Conservation (phyloP, 352 stramenopile genomes). For the Phytopythium montanum region DNA sequence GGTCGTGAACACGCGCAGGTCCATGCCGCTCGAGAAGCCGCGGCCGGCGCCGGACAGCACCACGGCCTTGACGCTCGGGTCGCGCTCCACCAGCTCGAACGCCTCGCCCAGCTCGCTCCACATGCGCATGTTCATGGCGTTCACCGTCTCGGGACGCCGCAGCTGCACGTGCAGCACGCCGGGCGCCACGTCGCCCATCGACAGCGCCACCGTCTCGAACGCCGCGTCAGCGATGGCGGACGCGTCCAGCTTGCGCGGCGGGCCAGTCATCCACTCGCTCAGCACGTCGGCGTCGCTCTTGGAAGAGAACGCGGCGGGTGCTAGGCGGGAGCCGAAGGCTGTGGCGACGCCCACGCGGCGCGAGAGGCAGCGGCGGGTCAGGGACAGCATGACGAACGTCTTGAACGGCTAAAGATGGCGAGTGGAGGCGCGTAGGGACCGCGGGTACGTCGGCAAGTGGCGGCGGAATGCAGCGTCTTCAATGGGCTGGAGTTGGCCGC, state of each 20-base stretch:
- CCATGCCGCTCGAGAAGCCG: slow-evolving; percentile 87
- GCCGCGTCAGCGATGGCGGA: slow-evolving; percentile 16
- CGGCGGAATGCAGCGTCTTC: neutral
- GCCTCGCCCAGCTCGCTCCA: slow-evolving; percentile 73
- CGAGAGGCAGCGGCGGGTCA: neutral
- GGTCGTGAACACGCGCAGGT: slow-evolving; percentile 80
- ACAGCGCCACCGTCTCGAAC: slow-evolving; percentile 57
- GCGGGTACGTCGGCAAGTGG: neutral
- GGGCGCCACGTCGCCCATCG: slow-evolving; percentile 27
- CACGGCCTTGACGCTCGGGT: slow-evolving; percentile 67
- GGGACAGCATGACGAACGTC: slow-evolving; percentile 2
- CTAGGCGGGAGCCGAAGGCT: neutral
- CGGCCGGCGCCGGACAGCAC: slow-evolving; percentile 77
- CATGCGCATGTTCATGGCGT: slow-evolving; percentile 90
- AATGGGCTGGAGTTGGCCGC: too few species aligned
- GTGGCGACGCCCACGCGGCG: neutral
- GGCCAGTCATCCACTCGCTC: slow-evolving; percentile 49
- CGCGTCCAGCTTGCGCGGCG: slow-evolving; percentile 30
- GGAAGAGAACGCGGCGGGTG: slow-evolving; percentile 5
- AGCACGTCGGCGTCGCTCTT: slow-evolving; percentile 50
- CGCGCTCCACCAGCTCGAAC: slow-evolving; percentile 64
- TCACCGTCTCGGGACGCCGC: slow-evolving; percentile 78
- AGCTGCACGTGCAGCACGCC: slow-evolving; percentile 79
- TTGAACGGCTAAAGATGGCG: neutral
- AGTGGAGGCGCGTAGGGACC: neutral